Evolutionary conservation across 768 basidiomycete genomes (phyloP).

Genomic region (Pseudohyphozyma bogoriensis): DNA sequence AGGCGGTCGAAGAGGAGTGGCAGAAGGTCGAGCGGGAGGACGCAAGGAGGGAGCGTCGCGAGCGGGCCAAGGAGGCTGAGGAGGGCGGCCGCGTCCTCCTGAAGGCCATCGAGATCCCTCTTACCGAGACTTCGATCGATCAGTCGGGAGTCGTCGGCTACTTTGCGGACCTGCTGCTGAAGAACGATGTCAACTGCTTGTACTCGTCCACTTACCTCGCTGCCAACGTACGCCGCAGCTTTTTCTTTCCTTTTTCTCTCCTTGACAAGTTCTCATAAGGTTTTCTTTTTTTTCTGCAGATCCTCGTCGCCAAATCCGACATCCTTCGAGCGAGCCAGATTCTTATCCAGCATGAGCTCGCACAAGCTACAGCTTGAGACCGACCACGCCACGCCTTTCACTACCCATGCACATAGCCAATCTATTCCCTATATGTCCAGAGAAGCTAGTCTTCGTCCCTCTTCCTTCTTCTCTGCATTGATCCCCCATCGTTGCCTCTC

Average conservation of each 20-base stretch:
- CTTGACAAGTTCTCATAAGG: neutral
- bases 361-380: too few relatives aligned
- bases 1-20: neutral
- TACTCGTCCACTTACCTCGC: constrained; percentile 60
- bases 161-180: constrained; percentile 60
- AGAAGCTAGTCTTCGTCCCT: too few relatives aligned
- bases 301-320: constrained; percentile 46
- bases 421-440: too few relatives aligned
- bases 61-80: constrained; percentile 37
- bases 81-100: constrained; percentile 33
- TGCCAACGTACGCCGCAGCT: neutral
- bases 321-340: constrained; percentile 19
- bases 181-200: constrained; percentile 58
- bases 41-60: constrained; percentile 30
- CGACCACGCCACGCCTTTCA: too few relatives aligned
- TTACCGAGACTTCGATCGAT: constrained; percentile 44
- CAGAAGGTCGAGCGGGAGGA: neutral
- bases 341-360: too few relatives aligned
- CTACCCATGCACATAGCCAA: too few relatives aligned
- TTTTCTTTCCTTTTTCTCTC: too few relatives aligned
- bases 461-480: too few relatives aligned
- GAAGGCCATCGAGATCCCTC: constrained; percentile 65
- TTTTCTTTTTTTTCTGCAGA: constrained; percentile 35
- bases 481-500: too few relatives aligned
- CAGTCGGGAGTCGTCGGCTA: constrained; percentile 68